Percentiles rank a stretch among this genome's conserved stretches.
Conservation (phyloP, 768 basidiomycete genomes). For the Collybiopsis confluens region DNA sequence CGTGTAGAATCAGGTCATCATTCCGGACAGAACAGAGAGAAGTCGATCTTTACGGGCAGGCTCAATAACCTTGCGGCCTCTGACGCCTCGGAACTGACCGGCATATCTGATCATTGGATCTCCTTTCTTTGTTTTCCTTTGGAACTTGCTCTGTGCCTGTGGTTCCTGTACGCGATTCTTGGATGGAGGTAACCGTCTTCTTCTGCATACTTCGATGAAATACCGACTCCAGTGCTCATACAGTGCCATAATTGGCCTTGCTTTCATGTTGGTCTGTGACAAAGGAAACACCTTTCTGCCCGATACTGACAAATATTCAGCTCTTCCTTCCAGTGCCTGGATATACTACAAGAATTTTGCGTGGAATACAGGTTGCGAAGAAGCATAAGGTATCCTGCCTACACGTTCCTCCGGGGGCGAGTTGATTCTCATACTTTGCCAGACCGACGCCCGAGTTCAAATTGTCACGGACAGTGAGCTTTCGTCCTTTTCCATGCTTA, state of each 20-base stretch:
- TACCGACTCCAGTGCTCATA: no score
- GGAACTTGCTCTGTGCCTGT: conserved; percentile 16
- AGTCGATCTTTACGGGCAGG: conserved; percentile 41
- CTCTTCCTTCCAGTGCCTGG: conserved; percentile 39
- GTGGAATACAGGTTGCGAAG: not conserved
- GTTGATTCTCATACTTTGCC: conserved; percentile 20
- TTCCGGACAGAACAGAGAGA: not conserved
- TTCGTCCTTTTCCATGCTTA: conserved; percentile 23
- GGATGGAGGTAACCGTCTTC: conserved; percentile 21
- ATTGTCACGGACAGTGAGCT: conserved; percentile 40
- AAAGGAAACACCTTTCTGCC: no score
- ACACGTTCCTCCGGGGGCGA: no score
- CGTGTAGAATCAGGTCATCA: conserved; percentile 42
- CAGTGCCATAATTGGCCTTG: not conserved
- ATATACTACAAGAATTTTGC: conserved; percentile 27
- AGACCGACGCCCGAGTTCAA: conserved; percentile 48
- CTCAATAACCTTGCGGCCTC: conserved; percentile 58
- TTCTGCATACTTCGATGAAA: not conserved
- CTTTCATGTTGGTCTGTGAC: conserved; percentile 14
- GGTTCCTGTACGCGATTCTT: conserved; percentile 25
- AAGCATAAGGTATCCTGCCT: conserved; percentile 16
- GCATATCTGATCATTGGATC: conserved; percentile 12
- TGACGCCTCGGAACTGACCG: conserved; percentile 30
- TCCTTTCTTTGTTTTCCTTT: conserved; percentile 15
- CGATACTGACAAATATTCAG: not conserved